Evolutionary conservation across 805 yeast species (phyloP).

Genomic region (Spathaspora gorwiae): DNA sequence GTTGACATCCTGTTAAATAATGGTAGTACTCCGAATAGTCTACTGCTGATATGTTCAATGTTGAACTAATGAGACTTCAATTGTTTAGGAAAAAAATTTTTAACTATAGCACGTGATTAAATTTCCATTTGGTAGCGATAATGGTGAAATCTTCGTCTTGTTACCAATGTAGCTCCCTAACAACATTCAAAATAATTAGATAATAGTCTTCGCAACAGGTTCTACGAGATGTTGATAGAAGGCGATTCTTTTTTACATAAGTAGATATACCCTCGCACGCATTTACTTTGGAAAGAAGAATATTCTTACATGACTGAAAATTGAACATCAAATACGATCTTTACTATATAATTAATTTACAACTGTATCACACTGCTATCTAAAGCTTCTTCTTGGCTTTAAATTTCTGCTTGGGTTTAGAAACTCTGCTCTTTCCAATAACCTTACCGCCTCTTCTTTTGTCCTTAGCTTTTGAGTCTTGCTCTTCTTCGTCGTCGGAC

Average conservation of each 20-base stretch:
- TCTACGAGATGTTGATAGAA: too few species aligned
- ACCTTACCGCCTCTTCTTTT: slow-evolving; percentile 10
- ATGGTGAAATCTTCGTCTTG: too few species aligned
- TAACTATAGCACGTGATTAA: neutral
- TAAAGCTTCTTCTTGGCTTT: slow-evolving; percentile 59
- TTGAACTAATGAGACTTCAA: neutral
- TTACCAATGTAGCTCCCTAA: too few species aligned
- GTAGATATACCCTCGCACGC: too few species aligned
- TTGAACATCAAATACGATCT: neutral
- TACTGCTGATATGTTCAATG: too few species aligned
- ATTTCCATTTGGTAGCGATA: neutral
- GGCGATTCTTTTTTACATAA: too few species aligned
- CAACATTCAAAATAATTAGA: too few species aligned
- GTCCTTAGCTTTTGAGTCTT: slow-evolving; percentile 29
- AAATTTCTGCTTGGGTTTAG: slow-evolving; percentile 46
- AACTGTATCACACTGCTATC: neutral
- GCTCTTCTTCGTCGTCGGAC: slow-evolving; percentile 39
- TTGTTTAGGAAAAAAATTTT: neutral
- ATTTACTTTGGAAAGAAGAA: too few species aligned
- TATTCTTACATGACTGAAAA: too few species aligned
- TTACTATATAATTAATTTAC: neutral
- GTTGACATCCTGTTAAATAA: neutral
- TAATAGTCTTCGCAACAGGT: too few species aligned
- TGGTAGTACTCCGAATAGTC: too few species aligned
- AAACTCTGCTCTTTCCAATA: slow-evolving; percentile 19